Percentiles rank a stretch among this genome's conserved stretches.
These are phyloP conservation scores for Candida sanyaensis DNA, from an alignment of 1,139 yeast genomes.

Conservation along the genomic window DNA sequence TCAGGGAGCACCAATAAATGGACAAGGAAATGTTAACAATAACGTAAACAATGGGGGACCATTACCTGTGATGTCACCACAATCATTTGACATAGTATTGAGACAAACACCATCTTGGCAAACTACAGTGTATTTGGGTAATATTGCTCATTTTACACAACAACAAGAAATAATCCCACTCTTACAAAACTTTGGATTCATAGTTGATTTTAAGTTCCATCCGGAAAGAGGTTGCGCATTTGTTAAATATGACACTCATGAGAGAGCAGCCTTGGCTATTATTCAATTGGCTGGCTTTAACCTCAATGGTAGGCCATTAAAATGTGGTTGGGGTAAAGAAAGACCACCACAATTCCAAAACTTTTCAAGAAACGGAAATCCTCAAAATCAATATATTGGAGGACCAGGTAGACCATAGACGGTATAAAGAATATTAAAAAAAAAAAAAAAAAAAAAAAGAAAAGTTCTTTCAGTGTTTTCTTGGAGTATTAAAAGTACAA, in stretches of 20 bases:
- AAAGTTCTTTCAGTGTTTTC: too few relatives aligned
- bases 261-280: slow-evolving; percentile 85
- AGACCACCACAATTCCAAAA: slow-evolving; percentile 46
- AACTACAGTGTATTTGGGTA: slow-evolving; percentile 88
- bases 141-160: slow-evolving; percentile 74
- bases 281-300: slow-evolving; percentile 76
- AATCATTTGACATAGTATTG: slow-evolving; percentile 66
- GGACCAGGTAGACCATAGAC: slow-evolving; percentile 18
- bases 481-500: neutral
- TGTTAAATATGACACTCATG: slow-evolving; percentile 84
- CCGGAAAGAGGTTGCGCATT: slow-evolving; percentile 86
- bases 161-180: slow-evolving; percentile 77
- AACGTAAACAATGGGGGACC: neutral
- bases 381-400: slow-evolving; percentile 25
- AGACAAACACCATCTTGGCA: slow-evolving; percentile 83
- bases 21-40: slow-evolving; percentile 11
- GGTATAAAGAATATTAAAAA: neutral
- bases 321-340: slow-evolving; percentile 88
- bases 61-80: slow-evolving; percentile 47
- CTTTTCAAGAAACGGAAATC: slow-evolving; percentile 31
- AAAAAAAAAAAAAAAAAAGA: neutral
- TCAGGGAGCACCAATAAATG: slow-evolving; percentile 5
- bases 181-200: slow-evolving; percentile 77
- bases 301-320: slow-evolving; percentile 76
- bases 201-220: slow-evolving; percentile 77